Evolutionary conservation across 1,139 yeast genomes (phyloP), one percentile per base, ranked within the genome.

Genomic region (Debaryomyces fabryi): DNA sequence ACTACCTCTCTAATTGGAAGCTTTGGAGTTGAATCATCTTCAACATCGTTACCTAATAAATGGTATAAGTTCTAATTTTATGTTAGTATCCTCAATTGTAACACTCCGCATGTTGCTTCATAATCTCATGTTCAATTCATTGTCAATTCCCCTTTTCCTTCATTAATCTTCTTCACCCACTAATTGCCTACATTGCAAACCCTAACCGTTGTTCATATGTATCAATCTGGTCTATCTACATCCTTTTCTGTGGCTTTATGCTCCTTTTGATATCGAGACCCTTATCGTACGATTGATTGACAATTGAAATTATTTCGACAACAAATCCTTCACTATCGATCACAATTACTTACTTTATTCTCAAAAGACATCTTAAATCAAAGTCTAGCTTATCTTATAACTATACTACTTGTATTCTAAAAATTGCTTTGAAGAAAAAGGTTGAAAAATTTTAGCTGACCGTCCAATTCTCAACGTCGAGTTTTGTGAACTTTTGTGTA

Each of bases 41-140:
- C 95, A 65, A 87, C 90, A 79, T 90, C 96, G 83, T 90, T 85
- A 65, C 83, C 81, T 65, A 76, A 74, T 64, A 76, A 72, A 63
- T 71, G 74, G 70, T 62, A 76, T 64, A 76, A 75, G 69, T 75
- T 76, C 81, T 76, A 56, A 13, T 41, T 16, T 20, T 40, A 15
- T 21, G 67, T 64, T 63, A 62, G 68, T 59, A 55, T 42, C 15
- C 30, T 13, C 39, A 8, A 20, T 39, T n/a, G 36, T 23, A 27
- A 13, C 13, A 24, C 10, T 10, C 34, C 25, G 10, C 16, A 9
- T 34, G 39, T 25, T 15, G 20, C 7, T 12, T n/a, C 30, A 24
- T 39, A 27, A 39, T 39, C 32, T 12, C 23, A n/a, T 15, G 21
- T 15, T 24, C 44, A 30, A 33, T 41, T 33, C 25, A 15, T 32